Conservation (phyloP, 108 stramenopile genomes). For the Aureococcus anophagefferens region DNA sequence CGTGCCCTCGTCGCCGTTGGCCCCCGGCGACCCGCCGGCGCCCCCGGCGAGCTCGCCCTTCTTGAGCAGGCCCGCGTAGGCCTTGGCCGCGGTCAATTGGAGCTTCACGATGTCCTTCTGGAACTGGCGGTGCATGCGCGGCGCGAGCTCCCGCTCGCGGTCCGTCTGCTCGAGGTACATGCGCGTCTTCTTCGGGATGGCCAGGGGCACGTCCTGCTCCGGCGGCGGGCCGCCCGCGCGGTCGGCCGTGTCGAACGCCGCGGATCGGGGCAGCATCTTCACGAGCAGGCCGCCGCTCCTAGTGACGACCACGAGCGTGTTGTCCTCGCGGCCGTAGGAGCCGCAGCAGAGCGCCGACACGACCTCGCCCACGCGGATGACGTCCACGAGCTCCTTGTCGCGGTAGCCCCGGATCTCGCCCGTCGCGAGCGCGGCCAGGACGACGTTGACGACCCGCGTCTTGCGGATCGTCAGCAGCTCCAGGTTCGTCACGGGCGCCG, state of each 20-base stretch:
- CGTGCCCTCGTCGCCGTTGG: conserved; percentile 1
- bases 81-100: conserved; percentile 38
- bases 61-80: conserved; percentile 39
- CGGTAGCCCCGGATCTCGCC: conserved; percentile 43
- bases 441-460: conserved; percentile 2
- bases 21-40: conserved; percentile 19
- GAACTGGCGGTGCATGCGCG: conserved; percentile 46
- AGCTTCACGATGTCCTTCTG: conserved; percentile 52
- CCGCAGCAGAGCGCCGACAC: conserved; percentile 40
- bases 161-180: conserved; percentile 52
- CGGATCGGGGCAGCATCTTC: conserved; percentile 42
- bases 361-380: conserved; percentile 19
- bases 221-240: conserved; percentile 32
- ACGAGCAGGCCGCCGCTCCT: conserved; percentile 32
- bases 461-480: conserved; percentile 11
- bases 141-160: conserved; percentile 36
- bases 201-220: conserved; percentile 53
- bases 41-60: conserved; percentile 32
- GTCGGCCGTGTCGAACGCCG: conserved; percentile 10
- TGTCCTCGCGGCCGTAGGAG: conserved; percentile 39
- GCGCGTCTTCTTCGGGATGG: conserved; percentile 50
- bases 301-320: conserved; percentile 31
- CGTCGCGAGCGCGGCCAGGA: conserved; percentile 36
- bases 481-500: conserved; percentile 30
- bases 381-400: conserved; percentile 39